Conservation (phyloP, 202 grass and related monocot species). For the Panicum virgatum region DNA sequence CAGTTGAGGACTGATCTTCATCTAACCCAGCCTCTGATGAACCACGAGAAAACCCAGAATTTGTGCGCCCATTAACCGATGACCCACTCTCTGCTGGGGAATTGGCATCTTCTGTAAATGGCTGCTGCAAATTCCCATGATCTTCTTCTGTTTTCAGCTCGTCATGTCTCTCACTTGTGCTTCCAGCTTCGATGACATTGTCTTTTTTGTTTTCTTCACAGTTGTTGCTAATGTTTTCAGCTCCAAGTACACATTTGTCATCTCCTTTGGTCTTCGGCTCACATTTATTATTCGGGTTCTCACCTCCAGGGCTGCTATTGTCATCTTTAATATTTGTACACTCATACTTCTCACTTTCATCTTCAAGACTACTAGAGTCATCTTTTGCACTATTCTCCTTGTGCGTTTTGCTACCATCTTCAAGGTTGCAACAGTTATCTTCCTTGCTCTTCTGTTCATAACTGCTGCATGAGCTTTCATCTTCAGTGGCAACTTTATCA, state of each 20-base stretch:
- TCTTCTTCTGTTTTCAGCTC: slow-evolving; percentile 36
- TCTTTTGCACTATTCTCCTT: slow-evolving; percentile 16
- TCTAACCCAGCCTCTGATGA: slow-evolving; percentile 62
- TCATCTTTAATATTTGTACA: slow-evolving; percentile 24
- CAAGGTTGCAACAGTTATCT: slow-evolving; percentile 27
- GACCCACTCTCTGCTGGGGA: slow-evolving; percentile 52
- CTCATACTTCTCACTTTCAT: slow-evolving; percentile 36
- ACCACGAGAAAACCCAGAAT: slow-evolving; percentile 70
- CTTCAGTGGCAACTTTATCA: slow-evolving; percentile 22
- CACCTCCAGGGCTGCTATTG: slow-evolving; percentile 15
- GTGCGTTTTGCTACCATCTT: slow-evolving; percentile 32
- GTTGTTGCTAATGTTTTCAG: slow-evolving; percentile 25
- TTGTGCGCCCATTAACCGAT: slow-evolving; percentile 58
- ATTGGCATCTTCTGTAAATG: slow-evolving; percentile 50
- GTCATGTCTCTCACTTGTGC: slow-evolving; percentile 35
- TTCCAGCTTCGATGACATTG: slow-evolving; percentile 36
- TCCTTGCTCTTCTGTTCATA: slow-evolving; percentile 40
- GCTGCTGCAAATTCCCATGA: slow-evolving; percentile 25
- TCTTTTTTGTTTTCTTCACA: slow-evolving; percentile 39
- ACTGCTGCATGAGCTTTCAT: slow-evolving; percentile 41
- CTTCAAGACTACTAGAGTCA: slow-evolving; percentile 17
- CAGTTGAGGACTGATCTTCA: slow-evolving; percentile 64
- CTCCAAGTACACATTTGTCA: slow-evolving; percentile 1
- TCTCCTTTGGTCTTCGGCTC: slow-evolving; percentile 20
- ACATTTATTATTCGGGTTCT: slow-evolving; percentile 22